Percentiles rank a stretch among this genome's conserved stretches.
phyloP scores from a whole-genome alignment of 2,329 filamentous ascomycete species.

The Cytospora schulzeri region DNA sequence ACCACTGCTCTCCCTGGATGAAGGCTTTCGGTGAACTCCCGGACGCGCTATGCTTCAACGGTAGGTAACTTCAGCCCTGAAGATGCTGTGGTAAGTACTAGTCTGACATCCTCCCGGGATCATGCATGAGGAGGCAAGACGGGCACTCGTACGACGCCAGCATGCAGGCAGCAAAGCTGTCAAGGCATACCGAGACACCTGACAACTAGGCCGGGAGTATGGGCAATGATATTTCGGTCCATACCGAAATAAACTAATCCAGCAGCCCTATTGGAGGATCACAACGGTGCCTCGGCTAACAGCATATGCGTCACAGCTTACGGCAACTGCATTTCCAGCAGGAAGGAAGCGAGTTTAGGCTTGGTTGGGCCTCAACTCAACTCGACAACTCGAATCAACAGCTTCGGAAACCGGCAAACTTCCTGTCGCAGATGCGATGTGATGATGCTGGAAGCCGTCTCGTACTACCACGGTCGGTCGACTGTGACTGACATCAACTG shows the following conservation, averaged over 20 bases:
- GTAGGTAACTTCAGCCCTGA: background rate
- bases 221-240: slow-evolving; percentile 7
- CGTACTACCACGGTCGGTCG: slow-evolving; percentile 1
- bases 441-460: slow-evolving; percentile 15
- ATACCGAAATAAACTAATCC: background rate
- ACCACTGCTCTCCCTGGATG: background rate
- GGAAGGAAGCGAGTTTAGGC: slow-evolving; percentile 13
- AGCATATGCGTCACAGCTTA: background rate
- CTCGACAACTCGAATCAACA: slow-evolving; percentile 20
- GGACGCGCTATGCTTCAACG: background rate
- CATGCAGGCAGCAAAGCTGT: background rate
- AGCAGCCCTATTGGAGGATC: slow-evolving; percentile 15
- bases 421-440: slow-evolving; percentile 8
- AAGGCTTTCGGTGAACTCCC: background rate
- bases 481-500: background rate
- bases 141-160: background rate
- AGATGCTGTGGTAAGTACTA: background rate
- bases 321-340: slow-evolving; percentile 11
- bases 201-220: slow-evolving; percentile 1
- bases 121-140: background rate
- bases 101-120: background rate
- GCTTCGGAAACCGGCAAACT: slow-evolving; percentile 21
- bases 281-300: slow-evolving; percentile 7
- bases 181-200: slow-evolving; percentile 10
- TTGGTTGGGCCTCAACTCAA: slow-evolving; percentile 12